These are phyloP conservation scores for Tritrichomonas foetus DNA, from an alignment of 208 protist species.

Conservation along the genomic window DNA sequence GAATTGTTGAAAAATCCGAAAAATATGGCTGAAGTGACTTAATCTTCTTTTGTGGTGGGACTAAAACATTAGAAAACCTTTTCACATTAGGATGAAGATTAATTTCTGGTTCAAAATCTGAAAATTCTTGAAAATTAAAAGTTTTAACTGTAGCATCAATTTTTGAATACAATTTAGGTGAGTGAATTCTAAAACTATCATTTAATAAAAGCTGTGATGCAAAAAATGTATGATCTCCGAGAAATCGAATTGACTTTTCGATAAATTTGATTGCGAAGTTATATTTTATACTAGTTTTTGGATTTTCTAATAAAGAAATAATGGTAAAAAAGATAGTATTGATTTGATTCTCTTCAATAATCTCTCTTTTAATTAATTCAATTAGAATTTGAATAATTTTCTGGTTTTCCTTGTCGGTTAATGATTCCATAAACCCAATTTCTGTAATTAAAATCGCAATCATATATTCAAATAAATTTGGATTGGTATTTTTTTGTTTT, in stretches of 20 bases:
- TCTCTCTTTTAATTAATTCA: background rate
- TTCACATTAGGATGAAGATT: background rate
- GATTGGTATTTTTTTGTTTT: background rate
- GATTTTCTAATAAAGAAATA: background rate
- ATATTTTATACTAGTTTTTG: background rate
- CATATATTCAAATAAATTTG: background rate
- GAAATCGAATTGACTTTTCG: background rate
- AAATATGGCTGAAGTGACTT: background rate
- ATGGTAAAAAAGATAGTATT: background rate
- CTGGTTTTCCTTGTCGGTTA: background rate
- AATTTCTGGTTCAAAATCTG: background rate
- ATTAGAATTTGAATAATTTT: background rate
- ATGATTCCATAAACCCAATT: background rate
- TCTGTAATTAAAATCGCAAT: background rate
- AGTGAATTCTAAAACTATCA: background rate
- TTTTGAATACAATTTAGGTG: background rate
- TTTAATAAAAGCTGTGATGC: background rate
- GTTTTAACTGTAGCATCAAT: background rate
- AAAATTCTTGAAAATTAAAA: conserved; percentile 11
- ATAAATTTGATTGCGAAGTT: background rate
- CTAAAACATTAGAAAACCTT: background rate
- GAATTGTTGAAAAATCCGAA: background rate
- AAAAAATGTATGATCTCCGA: background rate
- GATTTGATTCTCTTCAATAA: background rate
- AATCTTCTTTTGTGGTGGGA: background rate